Conservation (phyloP, 2,329 filamentous ascomycete genomes). For the Westerdykella aurantiaca region DNA sequence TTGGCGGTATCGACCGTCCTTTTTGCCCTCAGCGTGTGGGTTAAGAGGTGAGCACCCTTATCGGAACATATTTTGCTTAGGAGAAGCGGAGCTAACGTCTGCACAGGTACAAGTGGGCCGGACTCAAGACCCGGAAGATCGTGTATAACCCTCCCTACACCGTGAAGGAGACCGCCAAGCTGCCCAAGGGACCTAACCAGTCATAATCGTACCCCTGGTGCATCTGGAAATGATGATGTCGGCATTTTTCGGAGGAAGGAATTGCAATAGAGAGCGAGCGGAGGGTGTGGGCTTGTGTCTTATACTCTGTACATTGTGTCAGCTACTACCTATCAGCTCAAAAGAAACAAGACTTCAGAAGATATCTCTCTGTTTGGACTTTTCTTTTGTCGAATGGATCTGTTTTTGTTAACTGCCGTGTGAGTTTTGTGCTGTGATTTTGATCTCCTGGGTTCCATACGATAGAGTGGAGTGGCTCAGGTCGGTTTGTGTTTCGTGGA, state of each 20-base stretch:
- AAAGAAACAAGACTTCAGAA: not conserved
- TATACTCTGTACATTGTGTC: not conserved
- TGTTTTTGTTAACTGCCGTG: not conserved
- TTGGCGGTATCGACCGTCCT: slow-evolving; percentile 72
- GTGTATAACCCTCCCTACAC: slow-evolving; percentile 68
- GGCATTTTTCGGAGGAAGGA: not conserved
- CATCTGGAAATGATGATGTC: not conserved
- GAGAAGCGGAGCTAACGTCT: slow-evolving; percentile 20
- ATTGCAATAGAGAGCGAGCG: not conserved
- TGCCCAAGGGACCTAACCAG: slow-evolving; percentile 32
- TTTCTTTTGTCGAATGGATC: not conserved
- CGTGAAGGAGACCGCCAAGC: slow-evolving; percentile 25
- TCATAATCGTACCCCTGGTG: slow-evolving; percentile 19
- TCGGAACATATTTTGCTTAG: not conserved
- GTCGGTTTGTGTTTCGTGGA: no score
- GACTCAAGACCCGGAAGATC: slow-evolving; percentile 92
- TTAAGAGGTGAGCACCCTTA: slow-evolving; percentile 63
- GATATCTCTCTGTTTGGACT: not conserved
- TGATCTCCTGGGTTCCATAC: no score
- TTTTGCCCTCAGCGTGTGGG: slow-evolving; percentile 86
- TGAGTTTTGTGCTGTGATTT: no score
- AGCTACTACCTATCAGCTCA: not conserved
- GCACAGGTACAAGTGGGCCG: slow-evolving; percentile 85
- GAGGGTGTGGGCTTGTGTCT: not conserved
- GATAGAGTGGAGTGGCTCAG: no score